Conservation (phyloP, 108 stramenopile genomes). For the Skeletonema marinoi region DNA sequence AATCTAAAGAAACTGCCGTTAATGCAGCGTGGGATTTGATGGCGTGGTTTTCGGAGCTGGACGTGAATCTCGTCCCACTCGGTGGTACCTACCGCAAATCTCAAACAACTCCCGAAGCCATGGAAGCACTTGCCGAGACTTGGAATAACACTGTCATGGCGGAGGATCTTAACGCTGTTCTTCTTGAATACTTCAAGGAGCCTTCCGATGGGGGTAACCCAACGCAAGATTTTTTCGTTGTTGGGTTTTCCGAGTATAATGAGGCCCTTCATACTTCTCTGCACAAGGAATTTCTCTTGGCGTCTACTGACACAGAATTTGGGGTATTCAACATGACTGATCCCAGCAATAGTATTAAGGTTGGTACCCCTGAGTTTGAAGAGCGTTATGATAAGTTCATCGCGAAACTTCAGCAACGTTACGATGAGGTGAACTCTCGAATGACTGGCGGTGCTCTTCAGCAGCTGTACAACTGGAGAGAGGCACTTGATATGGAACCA, state of each 20-base stretch:
- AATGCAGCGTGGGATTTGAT: constrained; percentile 49
- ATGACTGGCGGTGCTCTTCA: constrained; percentile 33
- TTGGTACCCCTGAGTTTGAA: constrained; percentile 30
- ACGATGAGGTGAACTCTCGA: constrained; percentile 19
- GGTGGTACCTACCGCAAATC: constrained; percentile 38
- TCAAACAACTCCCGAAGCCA: constrained; percentile 13
- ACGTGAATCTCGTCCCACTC: constrained; percentile 29
- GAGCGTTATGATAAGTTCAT: constrained; percentile 20
- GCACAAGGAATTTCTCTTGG: constrained; percentile 32
- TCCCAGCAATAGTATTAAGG: constrained; percentile 13
- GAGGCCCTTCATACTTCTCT: constrained; percentile 26
- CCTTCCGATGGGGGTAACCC: constrained; percentile 42
- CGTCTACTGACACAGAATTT: constrained; percentile 14
- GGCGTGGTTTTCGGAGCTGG: constrained; percentile 34
- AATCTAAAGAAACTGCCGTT: constrained; percentile 39
- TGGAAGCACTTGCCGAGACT: constrained; percentile 14
- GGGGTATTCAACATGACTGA: constrained; percentile 29
- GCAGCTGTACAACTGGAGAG: constrained; percentile 43
- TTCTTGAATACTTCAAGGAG: constrained; percentile 24
- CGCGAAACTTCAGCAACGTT: constrained; percentile 12
- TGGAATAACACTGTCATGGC: constrained; percentile 47
- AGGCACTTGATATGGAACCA: constrained; percentile 35
- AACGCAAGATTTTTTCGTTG: constrained; percentile 42
- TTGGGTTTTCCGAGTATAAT: constrained; percentile 38
- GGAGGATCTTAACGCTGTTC: constrained; percentile 31